Conservation (phyloP, 2,329 filamentous ascomycete genomes). For the Colletotrichum magnum region DNA sequence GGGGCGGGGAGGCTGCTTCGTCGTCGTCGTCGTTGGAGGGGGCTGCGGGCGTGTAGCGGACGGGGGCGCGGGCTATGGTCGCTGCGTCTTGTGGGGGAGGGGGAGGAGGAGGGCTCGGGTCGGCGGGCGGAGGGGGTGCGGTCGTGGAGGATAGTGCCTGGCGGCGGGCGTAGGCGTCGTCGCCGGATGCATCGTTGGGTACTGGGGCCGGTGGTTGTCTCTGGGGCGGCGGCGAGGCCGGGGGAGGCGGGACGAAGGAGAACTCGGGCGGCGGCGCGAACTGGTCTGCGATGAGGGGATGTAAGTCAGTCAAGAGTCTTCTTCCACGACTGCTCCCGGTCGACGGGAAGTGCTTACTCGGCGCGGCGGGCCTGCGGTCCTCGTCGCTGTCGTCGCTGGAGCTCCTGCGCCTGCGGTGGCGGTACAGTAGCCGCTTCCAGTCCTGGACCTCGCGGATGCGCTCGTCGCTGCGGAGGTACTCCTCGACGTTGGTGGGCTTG, state of each 20-base stretch:
- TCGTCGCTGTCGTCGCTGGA: conserved; percentile 58
- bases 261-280: conserved; percentile 73
- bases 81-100: conserved; percentile 58
- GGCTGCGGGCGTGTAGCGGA: conserved; percentile 73
- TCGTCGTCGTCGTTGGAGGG: conserved; percentile 54
- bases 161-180: conserved; percentile 78
- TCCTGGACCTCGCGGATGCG: conserved; percentile 83
- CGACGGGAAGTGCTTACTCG: conserved; percentile 39
- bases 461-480: conserved; percentile 88
- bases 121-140: conserved; percentile 46
- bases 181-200: conserved; percentile 73
- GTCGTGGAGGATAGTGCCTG: conserved; percentile 66
- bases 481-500: conserved; percentile 85
- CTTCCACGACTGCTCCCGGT: conserved; percentile 31
- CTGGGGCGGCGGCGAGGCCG: conserved; percentile 58
- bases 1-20: conserved; percentile 58
- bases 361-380: conserved; percentile 44
- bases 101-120: conserved; percentile 48
- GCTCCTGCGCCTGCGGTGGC: conserved; percentile 71
- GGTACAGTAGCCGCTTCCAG: conserved; percentile 87
- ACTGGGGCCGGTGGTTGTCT: conserved; percentile 60
- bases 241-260: conserved; percentile 70
- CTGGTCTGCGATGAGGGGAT: conserved; percentile 57
- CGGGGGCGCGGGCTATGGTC: conserved; percentile 82
- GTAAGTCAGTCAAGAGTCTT: conserved; percentile 43